Conservation (phyloP, 768 basidiomycete genomes). For the Amanita inopinata region DNA sequence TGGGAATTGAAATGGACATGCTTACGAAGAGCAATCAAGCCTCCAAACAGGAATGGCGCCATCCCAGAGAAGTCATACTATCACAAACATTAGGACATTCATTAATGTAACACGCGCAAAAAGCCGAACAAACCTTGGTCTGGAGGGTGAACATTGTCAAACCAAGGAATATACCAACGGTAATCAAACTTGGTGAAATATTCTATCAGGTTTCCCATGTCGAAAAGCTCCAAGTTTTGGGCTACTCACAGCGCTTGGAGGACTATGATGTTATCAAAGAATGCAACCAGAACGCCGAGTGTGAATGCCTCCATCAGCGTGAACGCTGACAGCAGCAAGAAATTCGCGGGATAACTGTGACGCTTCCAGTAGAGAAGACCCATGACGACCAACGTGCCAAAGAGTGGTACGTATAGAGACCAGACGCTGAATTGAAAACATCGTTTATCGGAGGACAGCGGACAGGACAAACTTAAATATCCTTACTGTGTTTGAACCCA, state of each 20-base stretch:
- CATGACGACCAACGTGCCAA: slow-evolving; percentile 73
- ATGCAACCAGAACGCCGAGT: slow-evolving; percentile 77
- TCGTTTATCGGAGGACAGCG: neutral
- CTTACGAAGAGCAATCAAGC: slow-evolving; percentile 69
- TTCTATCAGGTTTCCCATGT: no score
- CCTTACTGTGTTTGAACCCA: slow-evolving; percentile 71
- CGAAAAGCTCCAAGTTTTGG: neutral
- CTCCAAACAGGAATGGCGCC: slow-evolving; percentile 85
- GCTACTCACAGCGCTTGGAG: slow-evolving; percentile 71
- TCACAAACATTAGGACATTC: neutral
- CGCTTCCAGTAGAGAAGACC: slow-evolving; percentile 87
- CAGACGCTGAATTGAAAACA: slow-evolving; percentile 45
- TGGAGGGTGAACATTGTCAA: slow-evolving; percentile 93
- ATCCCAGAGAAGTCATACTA: slow-evolving; percentile 93
- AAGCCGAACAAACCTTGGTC: slow-evolving; percentile 63
- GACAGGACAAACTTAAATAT: neutral
- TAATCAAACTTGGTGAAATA: slow-evolving; percentile 52
- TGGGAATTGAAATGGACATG: slow-evolving; percentile 5
- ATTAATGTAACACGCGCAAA: slow-evolving; percentile 1
- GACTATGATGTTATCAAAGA: slow-evolving; percentile 62
- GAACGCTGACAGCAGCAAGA: slow-evolving; percentile 77
- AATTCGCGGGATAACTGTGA: slow-evolving; percentile 82
- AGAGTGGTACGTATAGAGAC: slow-evolving; percentile 70
- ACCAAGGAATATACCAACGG: slow-evolving; percentile 86
- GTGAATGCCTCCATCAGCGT: slow-evolving; percentile 88